A percentile compares a stretch with the other conserved stretches of the same genome.
Conservation (phyloP, 1,284 basidiomycete genomes). For the Cryptococcus deneoformans region DNA sequence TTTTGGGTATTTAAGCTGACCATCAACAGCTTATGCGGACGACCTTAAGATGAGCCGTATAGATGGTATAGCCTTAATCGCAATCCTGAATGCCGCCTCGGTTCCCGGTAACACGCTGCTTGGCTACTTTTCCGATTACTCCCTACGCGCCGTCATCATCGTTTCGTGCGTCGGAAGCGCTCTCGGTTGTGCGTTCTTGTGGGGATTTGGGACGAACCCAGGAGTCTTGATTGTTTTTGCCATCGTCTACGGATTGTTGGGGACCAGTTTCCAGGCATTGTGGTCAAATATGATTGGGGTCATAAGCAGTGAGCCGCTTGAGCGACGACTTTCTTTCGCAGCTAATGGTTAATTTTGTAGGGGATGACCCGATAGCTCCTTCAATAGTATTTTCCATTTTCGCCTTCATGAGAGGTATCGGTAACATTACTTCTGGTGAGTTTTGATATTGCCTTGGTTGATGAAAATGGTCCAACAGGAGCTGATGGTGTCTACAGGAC, state of each 20-base stretch:
- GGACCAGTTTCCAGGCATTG: slow-evolving; percentile 32
- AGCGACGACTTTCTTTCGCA: slow-evolving; percentile 4
- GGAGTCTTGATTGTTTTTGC: slow-evolving; percentile 32
- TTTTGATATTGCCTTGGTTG: background rate
- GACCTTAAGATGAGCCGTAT: slow-evolving; percentile 34
- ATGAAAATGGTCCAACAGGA: background rate
- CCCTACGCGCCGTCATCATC: slow-evolving; percentile 33
- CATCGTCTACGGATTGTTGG: slow-evolving; percentile 34
- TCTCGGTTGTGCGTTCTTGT: slow-evolving; percentile 41
- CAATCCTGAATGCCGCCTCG: slow-evolving; percentile 48
- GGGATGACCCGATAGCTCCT: slow-evolving; percentile 41
- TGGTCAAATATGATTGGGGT: slow-evolving; percentile 39
- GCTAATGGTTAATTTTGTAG: slow-evolving; percentile 1
- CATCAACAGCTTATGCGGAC: slow-evolving; percentile 34
- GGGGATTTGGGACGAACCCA: slow-evolving; percentile 43
- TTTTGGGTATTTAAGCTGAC: background rate
- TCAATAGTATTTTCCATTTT: slow-evolving; percentile 42
- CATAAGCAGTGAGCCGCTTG: slow-evolving; percentile 32
- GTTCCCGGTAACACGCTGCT: slow-evolving; percentile 42
- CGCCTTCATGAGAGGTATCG: slow-evolving; percentile 44
- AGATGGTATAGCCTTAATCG: slow-evolving; percentile 42
- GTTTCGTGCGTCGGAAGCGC: slow-evolving; percentile 38
- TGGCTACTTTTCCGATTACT: slow-evolving; percentile 44
- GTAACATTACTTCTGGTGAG: slow-evolving; percentile 43
- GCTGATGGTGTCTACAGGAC: slow-evolving; percentile 13